Evolutionary conservation across 2,329 filamentous ascomycete genomes (phyloP).

Genomic region (Talaromyces pinophilus): DNA sequence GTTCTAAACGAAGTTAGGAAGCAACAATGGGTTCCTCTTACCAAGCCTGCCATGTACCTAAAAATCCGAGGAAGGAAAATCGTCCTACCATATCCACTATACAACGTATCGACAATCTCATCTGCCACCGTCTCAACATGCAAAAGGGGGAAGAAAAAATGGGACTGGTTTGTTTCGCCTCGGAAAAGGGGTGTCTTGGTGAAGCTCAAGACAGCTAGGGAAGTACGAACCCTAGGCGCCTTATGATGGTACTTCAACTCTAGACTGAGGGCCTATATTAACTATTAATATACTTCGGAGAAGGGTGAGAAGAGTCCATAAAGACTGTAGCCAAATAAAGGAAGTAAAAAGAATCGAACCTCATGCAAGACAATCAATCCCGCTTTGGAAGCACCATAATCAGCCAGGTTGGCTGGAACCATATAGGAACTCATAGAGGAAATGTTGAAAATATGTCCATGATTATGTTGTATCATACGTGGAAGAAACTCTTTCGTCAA

Average conservation of each 20-base stretch:
- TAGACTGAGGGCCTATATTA: constrained; percentile 11
- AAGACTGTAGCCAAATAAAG: too few relatives aligned
- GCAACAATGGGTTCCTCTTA: constrained; percentile 18
- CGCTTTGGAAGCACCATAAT: constrained; percentile 31
- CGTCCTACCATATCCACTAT: constrained; percentile 27
- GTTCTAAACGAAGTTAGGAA: too few relatives aligned
- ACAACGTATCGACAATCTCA: constrained; percentile 28
- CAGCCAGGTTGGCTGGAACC: constrained; percentile 28
- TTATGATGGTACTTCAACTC: constrained; percentile 23
- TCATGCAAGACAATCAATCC: constrained; percentile 31
- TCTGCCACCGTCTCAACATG: constrained; percentile 32
- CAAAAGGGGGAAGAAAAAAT: constrained; percentile 30
- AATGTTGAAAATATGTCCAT: constrained; percentile 31
- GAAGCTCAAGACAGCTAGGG: constrained; percentile 29
- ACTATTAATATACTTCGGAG: too few relatives aligned
- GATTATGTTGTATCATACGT: constrained; percentile 28
- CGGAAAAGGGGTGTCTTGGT: constrained; percentile 31
- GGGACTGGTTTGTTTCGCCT: constrained; percentile 29
- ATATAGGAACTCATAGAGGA: constrained; percentile 31
- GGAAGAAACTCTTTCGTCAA: constrained; percentile 30
- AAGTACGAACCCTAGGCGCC: constrained; percentile 27
- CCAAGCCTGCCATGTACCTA: constrained; percentile 28
- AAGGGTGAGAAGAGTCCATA: too few relatives aligned
- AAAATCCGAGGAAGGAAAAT: constrained; percentile 28
- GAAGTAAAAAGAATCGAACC: constrained; percentile 5